Base-by-base conservation (phyloP, 2,329 filamentous ascomycete species). In the Chaetomiaceae sp. region DNA sequence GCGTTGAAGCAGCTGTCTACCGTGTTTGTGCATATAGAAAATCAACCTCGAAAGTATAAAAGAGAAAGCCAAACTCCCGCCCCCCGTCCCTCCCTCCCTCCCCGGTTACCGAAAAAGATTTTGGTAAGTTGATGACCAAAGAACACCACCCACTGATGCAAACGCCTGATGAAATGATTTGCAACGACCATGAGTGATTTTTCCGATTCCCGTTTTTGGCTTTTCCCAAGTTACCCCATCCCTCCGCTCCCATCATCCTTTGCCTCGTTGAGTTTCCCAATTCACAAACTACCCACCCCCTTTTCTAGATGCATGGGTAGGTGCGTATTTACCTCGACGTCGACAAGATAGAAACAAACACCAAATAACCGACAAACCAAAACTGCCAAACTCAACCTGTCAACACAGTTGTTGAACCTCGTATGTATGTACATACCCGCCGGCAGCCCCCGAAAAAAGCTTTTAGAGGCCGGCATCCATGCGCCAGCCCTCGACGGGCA, bases 401-500 rank as follows among this genome's bases (percentile, higher is more conserved):
- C 48, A 45, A 42, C n/a, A 38, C 38, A 32, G 19, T 50, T 57
- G 54, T 54, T 56, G 54, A 56, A 24, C 22, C 22, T 9, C 22
- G 22, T 24, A 24, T 24, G 22, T 24, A 5, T 24, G n/a, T n/a
- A n/a, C n/a, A n/a, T n/a, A n/a, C n/a, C n/a, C n/a, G n/a, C n/a
- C n/a, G n/a, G n/a, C n/a, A n/a, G n/a, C n/a, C 9, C 6, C 9
- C 22, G 5, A 24, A 9, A 9, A 24, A 9, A 9, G 22, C 38
- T 42, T 48, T 73, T 77, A 81, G 61, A 80, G 66, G 56, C 75
- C 75, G 50, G 77, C 76, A 58, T 81, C 78, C 48, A 72, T 63
- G 62, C 80, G 76, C 80, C 80, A 84, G 62, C 80, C 80, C 74
- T 84, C 80, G 55, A 94, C 83, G 51, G 93, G 93, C 53, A 98